These are phyloP conservation scores for Yarrowia galli DNA, from an alignment of 1,139 yeast species.

Conservation along the genomic window DNA sequence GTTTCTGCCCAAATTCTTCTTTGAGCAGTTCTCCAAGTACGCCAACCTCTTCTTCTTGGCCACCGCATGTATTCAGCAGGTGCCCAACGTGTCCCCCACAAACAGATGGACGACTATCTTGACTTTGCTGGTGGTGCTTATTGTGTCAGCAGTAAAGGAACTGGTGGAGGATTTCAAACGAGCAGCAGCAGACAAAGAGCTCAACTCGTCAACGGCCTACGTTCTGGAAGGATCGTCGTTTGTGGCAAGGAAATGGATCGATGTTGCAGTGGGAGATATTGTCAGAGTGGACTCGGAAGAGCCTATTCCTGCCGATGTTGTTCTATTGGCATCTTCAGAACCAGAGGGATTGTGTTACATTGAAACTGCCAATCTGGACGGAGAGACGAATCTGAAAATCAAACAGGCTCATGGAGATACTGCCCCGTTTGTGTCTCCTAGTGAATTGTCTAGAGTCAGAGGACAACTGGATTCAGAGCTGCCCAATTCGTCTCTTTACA, in stretches of 20 bases:
- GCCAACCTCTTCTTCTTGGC: constrained; percentile 93
- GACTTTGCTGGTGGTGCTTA: constrained; percentile 79
- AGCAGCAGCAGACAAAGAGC: constrained; percentile 84
- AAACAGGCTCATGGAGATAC: constrained; percentile 89
- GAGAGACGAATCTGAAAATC: constrained; percentile 95
- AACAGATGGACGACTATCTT: constrained; percentile 95
- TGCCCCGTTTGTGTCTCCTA: constrained; percentile 71
- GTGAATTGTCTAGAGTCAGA: constrained; percentile 60
- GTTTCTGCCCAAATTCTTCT: constrained; percentile 89
- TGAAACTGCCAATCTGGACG: constrained; percentile 97
- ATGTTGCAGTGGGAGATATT: constrained; percentile 89
- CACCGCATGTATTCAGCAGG: constrained; percentile 95
- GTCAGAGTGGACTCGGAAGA: constrained; percentile 86
- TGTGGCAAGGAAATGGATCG: constrained; percentile 77
- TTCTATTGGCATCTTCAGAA: constrained; percentile 87
- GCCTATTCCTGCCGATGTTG: constrained; percentile 92
- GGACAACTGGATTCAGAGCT: constrained; percentile 81
- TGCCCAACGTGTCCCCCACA: constrained; percentile 95
- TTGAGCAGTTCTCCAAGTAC: constrained; percentile 96
- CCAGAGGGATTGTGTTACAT: constrained; percentile 98
- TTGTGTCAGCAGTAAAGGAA: constrained; percentile 93
- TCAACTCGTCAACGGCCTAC: constrained; percentile 77
- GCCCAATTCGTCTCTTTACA: constrained; percentile 92
- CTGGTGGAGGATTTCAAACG: constrained; percentile 89
- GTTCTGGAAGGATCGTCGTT: constrained; percentile 70